Evolutionary conservation across 805 yeast genomes (phyloP), one percentile per base, ranked within the genome.

Genomic region (Sugiyamaella boreocaroliniensis): DNA sequence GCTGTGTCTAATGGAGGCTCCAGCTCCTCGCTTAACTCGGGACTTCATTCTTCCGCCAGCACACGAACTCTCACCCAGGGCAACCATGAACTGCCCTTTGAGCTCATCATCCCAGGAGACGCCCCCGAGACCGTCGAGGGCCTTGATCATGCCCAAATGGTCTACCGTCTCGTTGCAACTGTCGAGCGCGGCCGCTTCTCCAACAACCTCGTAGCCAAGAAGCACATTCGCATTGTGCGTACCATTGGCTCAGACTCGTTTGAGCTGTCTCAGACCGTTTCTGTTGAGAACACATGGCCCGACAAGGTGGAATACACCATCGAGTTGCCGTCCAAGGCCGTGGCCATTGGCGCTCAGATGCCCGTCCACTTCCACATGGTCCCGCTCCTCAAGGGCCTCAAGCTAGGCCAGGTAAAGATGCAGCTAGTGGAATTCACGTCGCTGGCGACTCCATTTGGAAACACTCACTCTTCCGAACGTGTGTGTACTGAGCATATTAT

Each of bases 261-360:
- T 2, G 98, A 93, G 62, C 73, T 89, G 20, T 78, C 95, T 0
- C 97, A 92, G 67, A 88, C 98, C 0, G 86, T 90, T 61, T 87
- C 95, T 0, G 95, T 92, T 32, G 96, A 89, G 64, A 92, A 92
- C 66, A 83, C 90, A 1, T 92, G 98, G 98, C 97, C 98, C 1
- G 74, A 82, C 45, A 93, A 93, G 65, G 88, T 92, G 32, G 97
- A 92, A 63, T 92, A 92, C 67, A 79, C 89, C 2, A 81, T 93
- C 54, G 85, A 87, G 50, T 82, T 87, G 5, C 97, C 98, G 0
- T 76, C 88, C 22, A 84, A 87, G 62, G 96, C 97, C 0, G 78
- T 89, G 20, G 95, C 98, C 0, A 83, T 93, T 43, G 99, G 99
- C 1, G 82, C 96, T 0, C 71, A 80, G 0, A 74, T 85, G 5